Percentiles rank a stretch among this genome's conserved stretches.
phyloP scores from a whole-genome alignment of 2,329 filamentous ascomycete genomes.

The Hortaea sp. region DNA sequence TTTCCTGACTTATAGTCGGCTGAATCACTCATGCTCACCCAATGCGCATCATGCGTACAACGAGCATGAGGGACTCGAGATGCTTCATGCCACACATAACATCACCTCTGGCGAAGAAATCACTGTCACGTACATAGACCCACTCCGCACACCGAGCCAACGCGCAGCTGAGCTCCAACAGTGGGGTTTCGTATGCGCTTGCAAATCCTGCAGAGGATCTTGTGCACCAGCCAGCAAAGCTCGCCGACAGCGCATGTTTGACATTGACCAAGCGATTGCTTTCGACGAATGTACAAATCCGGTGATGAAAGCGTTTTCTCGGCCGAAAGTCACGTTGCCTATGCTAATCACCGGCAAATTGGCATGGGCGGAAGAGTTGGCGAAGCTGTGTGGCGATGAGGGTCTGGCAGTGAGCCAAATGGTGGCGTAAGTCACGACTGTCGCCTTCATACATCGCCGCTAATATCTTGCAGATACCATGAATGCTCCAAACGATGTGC shows the following conservation, averaged over 20 bases:
- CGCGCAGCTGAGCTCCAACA: neutral
- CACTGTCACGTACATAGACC: neutral
- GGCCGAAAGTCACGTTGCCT: neutral
- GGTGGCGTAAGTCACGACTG: too few relatives aligned
- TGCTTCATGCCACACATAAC: neutral
- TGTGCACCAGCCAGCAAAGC: neutral
- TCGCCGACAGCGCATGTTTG: neutral
- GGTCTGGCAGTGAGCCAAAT: neutral
- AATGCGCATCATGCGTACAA: slow-evolving; percentile 9
- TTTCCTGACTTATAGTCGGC: slow-evolving; percentile 9
- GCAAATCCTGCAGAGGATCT: neutral
- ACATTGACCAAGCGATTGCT: neutral
- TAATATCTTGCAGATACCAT: slow-evolving; percentile 3
- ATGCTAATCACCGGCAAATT: neutral
- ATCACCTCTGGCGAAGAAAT: neutral
- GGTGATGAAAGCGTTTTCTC: neutral
- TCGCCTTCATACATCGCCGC: too few relatives aligned
- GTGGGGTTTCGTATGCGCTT: neutral
- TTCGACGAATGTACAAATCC: neutral
- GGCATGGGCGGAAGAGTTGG: neutral
- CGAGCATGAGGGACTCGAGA: neutral
- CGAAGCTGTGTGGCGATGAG: neutral
- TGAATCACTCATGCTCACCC: slow-evolving; percentile 20
- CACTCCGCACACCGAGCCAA: neutral
- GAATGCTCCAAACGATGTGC: slow-evolving; percentile 11